These are phyloP conservation scores for Westerdykella ornata DNA, from an alignment of 2,329 filamentous ascomycete genomes.

Conservation along the genomic window DNA sequence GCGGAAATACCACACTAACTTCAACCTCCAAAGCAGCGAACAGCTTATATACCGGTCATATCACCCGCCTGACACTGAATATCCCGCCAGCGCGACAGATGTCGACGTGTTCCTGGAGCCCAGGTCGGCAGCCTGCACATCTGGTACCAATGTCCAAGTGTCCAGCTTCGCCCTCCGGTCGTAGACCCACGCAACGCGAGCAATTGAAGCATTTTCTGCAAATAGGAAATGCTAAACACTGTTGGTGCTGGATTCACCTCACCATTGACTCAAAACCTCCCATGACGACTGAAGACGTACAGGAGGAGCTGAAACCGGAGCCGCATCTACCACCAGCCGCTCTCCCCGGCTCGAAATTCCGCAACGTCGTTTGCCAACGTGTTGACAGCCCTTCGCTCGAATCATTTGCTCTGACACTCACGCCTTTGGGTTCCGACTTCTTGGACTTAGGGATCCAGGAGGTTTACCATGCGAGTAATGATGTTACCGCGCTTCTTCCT, in stretches of 20 bases:
- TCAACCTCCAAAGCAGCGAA: constrained; percentile 5
- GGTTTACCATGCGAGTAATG: too few species aligned
- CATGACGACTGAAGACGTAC: too few species aligned
- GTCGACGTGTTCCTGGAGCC: background rate
- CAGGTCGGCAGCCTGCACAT: background rate
- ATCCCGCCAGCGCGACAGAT: background rate
- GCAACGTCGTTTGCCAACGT: too few species aligned
- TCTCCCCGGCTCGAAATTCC: too few species aligned
- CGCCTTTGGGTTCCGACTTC: too few species aligned
- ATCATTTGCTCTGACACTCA: too few species aligned
- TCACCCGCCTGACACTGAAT: constrained; percentile 4
- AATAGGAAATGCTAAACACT: constrained; percentile 18
- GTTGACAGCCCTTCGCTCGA: too few species aligned
- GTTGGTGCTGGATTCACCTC: constrained; percentile 13
- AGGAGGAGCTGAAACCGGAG: too few species aligned
- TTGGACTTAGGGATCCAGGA: too few species aligned
- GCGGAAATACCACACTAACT: background rate
- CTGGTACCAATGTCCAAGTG: background rate
- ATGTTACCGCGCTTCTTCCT: too few species aligned
- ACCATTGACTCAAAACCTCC: too few species aligned
- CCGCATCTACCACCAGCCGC: too few species aligned
- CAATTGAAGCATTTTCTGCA: constrained; percentile 12
- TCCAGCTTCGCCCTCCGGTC: background rate
- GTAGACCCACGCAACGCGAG: constrained; percentile 1
- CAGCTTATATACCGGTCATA: constrained; percentile 3